Base-by-base conservation (phyloP, 495 filamentous ascomycete species). In the Lentithecium fluviatile region DNA sequence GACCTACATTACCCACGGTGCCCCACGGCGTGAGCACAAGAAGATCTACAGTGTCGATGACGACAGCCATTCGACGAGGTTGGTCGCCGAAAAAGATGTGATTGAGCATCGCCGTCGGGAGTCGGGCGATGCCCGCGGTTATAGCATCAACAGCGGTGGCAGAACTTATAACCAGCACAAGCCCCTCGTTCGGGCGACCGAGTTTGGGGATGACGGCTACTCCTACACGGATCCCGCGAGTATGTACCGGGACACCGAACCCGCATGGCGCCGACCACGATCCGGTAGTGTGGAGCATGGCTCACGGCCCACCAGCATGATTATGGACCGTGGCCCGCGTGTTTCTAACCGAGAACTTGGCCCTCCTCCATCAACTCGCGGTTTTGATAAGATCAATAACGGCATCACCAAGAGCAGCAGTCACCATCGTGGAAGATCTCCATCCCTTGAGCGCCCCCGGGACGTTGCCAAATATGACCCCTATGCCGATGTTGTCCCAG, bases 231-330 rank as follows among this genome's bases (percentile, higher is more conserved):
- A 75, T 47, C 36, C 74, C 3, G 71, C 73, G 11, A 54, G 58
- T 58, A 76, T 76, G 74, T 76, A 71, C 61, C 32, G 61, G 12
- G 73, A 73, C 21, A 76, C 74, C 1, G 74, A 76, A 43, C 74
- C 74, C 6, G 54, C 64, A 11, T 75, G 74, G 73, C 69, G 74
- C 4, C 63, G 68, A 32, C 64, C 62, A 25, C 56, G 69, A 17
- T 48, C 71, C 32, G 70, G 68, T 15, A 74, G 72, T 45, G 20
- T 71, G 3, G 73, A 76, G 24, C 56, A 66, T 8, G 51, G 66
- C n/a, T 63, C 71, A 10, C 60, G 74, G 23, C 74, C 73, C 15
- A 61, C 68, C 4, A 74, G 70, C 54, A 53, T 74, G 67, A 48
- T 72, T 19, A 67, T 74, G 21, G 46, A 66, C 19, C 29, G 49